A percentile compares a stretch with the other conserved stretches of the same genome.
phyloP scores from a whole-genome alignment of 2,329 filamentous ascomycete genomes.

The Pseudocercospora cruenta region DNA sequence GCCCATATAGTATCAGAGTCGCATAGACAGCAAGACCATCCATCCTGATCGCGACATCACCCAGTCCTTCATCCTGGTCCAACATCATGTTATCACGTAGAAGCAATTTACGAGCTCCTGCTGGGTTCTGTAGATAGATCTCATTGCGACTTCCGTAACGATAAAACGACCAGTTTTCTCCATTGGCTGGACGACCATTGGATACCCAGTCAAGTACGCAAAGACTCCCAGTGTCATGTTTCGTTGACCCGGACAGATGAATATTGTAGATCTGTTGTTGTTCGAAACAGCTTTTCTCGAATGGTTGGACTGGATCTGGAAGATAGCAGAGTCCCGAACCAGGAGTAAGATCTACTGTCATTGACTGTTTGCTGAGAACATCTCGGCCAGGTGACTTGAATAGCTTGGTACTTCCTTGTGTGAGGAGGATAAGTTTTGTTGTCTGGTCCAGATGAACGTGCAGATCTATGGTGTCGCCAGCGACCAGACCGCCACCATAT shows the following conservation, averaged over 20 bases:
- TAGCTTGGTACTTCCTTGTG: slow-evolving; percentile 87
- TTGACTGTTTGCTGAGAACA: slow-evolving; percentile 40
- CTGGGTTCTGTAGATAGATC: slow-evolving; percentile 63
- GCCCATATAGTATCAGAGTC: slow-evolving; percentile 80
- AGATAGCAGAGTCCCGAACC: slow-evolving; percentile 65
- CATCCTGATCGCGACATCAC: slow-evolving; percentile 60
- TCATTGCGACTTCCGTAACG: slow-evolving; percentile 86
- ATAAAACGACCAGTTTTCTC: slow-evolving; percentile 84
- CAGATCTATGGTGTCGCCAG: slow-evolving; percentile 80
- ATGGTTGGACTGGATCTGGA: slow-evolving; percentile 92
- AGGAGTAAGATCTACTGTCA: slow-evolving; percentile 53
- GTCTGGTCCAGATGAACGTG: slow-evolving; percentile 65
- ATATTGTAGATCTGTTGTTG: slow-evolving; percentile 77
- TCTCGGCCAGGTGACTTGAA: slow-evolving; percentile 72
- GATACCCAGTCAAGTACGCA: slow-evolving; percentile 94
- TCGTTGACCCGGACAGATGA: slow-evolving; percentile 18
- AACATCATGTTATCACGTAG: slow-evolving; percentile 85
- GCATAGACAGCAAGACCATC: slow-evolving; percentile 77
- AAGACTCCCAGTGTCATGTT: slow-evolving; percentile 52
- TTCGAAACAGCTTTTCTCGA: slow-evolving; percentile 78
- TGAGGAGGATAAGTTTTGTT: slow-evolving; percentile 66
- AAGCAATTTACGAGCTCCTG: slow-evolving; percentile 60
- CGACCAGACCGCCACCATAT: slow-evolving; percentile 91
- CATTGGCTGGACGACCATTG: slow-evolving; percentile 79
- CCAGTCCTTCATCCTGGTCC: slow-evolving; percentile 40